These are phyloP conservation scores for Setomelanomma holmii DNA, from an alignment of 2,329 filamentous ascomycete species.

Conservation along the genomic window DNA sequence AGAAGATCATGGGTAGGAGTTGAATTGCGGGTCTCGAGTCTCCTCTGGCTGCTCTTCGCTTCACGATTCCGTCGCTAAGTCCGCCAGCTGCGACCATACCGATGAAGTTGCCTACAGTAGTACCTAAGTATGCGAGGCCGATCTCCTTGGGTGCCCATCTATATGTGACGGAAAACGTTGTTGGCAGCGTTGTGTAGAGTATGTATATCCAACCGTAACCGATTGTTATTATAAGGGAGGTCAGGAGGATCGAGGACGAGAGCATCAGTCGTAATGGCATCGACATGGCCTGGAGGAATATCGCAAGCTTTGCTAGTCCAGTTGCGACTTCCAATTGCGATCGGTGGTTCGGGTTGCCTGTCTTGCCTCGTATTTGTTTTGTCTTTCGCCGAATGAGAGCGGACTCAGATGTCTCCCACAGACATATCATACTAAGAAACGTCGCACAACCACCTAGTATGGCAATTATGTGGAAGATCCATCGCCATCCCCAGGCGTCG, in stretches of 20 bases:
- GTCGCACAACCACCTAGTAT: conserved; percentile 3
- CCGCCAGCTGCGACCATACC: conserved; percentile 38
- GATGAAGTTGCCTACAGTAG: conserved; percentile 41
- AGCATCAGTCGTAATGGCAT: conserved; percentile 62
- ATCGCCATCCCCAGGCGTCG: conserved; percentile 23
- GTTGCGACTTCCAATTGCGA: conserved; percentile 39
- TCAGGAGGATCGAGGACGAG: conserved; percentile 61
- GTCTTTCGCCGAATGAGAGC: conserved; percentile 46
- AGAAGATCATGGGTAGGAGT: conserved; percentile 36
- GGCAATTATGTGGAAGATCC: conserved; percentile 14
- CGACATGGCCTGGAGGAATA: conserved; percentile 47
- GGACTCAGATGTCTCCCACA: conserved; percentile 31
- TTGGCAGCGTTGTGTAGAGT: conserved; percentile 33
- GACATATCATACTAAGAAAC: conserved; percentile 50
- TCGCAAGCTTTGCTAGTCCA: conserved; percentile 10
- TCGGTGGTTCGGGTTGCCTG: conserved; percentile 36
- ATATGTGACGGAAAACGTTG: conserved; percentile 29
- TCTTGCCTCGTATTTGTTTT: conserved; percentile 30
- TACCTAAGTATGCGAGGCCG: conserved; percentile 33
- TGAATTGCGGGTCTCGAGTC: conserved; percentile 12
- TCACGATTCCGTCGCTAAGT: conserved; percentile 37
- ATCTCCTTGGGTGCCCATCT: conserved; percentile 20
- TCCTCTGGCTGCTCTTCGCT: conserved; percentile 15
- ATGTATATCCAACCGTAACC: conserved; percentile 49
- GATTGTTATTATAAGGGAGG: conserved; percentile 53